Base-by-base conservation (phyloP, 2,329 filamentous ascomycete species). In the Aureobasidium zeae region DNA sequence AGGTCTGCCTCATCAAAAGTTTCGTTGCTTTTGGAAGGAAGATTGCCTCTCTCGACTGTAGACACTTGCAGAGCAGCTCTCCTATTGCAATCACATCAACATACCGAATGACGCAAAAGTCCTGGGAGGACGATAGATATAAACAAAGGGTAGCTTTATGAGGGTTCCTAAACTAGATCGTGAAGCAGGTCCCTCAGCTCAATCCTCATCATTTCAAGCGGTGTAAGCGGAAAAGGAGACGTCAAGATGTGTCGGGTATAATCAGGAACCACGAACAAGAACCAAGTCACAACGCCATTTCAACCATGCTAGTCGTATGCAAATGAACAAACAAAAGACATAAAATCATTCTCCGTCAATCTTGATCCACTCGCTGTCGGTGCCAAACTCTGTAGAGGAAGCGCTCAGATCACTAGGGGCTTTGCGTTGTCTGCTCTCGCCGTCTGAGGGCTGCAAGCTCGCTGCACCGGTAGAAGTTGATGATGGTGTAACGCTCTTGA, bases 291-390 rank as follows among this genome's bases (percentile, higher is more conserved):
- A 42, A 34, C 30, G 30, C 22, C 37, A 4, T 25, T 24, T 26
- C 9, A 9, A 32, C 22, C 31, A 17, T n/a, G 12, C 16, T 21
- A 42, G 37, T 28, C 22, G 22, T 25, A 25, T n/a, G n/a, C 36
- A 30, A 21, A 39, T 25, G 28, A 24, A 25, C n/a, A 30, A 30
- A 42, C 28, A 32, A n/a, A 15, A 17, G 28, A 19, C 35, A n/a
- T n/a, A n/a, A 21, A 21, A 52, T 76, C 73, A 71, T 48, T 65
- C 68, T 62, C 83, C 83, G 16, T 85, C 86, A 3, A 96, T 83
- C 70, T 91, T 93, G 69, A 95, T 89, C 89, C 89, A 96, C 66
- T 96, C 89, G 57, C 89, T 89, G 66, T 96, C 89, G 4, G 88
- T 95, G 64, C 86, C 60, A 8, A 58, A 50, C 20, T 62, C 59